Evolutionary conservation across 768 basidiomycete species (phyloP), one percentile per base, ranked within the genome.

Genomic region (Serpula lacrymans): DNA sequence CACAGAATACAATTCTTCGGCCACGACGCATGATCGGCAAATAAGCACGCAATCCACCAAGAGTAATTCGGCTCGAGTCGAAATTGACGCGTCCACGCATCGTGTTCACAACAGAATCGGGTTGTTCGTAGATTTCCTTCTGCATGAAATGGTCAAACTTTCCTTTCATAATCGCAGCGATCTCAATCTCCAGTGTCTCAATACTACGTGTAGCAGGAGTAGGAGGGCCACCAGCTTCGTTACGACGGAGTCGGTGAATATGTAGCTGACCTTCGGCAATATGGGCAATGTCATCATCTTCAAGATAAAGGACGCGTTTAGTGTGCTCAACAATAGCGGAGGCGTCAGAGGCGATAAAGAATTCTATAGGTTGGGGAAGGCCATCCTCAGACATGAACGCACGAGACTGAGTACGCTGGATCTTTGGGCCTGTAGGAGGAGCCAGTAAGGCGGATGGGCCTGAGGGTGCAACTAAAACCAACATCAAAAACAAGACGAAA

Each of bases 91-190:
- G 92, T 46, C 96, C 96, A 78, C 96, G 88, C 96, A 99, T 99
- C 37, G 96, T 99, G 78, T 99, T 99, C 68, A 98, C 92, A 48
- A 98, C 96, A 20, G 92, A 95, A 59, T 99, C 96, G 37, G 96
- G 95, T 64, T 98, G 95, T 60, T 97, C 90, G 72, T 92, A 97
- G 54, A 97, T 97, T 67, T 99, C 96, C 72, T 99, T 99, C 64
- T 98, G 95, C 96, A 99, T 99, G 71, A 99, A 99, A 60, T 95
- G 94, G 60, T 91, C 91, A 62, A 98, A 99, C 66, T 93, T 91
- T 60, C 96, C 96, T 77, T 99, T 99, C 96, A 98, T 98, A 71
- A 99, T 98, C 51, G 95, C 96, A n/a, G 95, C 95, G 33, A 99
- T 80, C 67, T 99, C 96, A 50, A 99, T 82, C 68, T 98, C 96